Base-by-base conservation (phyloP, 495 filamentous ascomycete genomes). In the Pyrenula massariospora region DNA sequence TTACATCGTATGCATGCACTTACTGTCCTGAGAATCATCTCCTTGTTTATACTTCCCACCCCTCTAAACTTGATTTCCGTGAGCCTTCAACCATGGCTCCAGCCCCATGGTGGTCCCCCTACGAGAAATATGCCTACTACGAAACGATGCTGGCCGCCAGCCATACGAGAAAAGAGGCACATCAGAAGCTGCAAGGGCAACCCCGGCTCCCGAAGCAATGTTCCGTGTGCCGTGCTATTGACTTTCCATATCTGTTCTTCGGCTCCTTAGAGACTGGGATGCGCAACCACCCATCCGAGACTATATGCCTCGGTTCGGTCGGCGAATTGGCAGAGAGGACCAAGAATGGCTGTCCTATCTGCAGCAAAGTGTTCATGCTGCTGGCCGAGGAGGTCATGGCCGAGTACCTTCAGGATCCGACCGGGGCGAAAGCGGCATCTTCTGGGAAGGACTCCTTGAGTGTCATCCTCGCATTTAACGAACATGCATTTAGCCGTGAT, bases 191-290 rank as follows among this genome's bases (percentile, higher is more conserved):
- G 31, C 5, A 42, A 15, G 31, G 8, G 15, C 31, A 42, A 15
- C 5, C 8, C 15, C 31, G 15, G 31, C 8, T 8, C 15, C 31
- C 15, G 15, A 8, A 5, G 5, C 31, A 8, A 8, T 42, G 31
- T 15, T 5, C 31, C 31, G 31, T 42, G 5, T 42, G 31, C 31
- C 31, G 31, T 15, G 31, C 31, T 42, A 42, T 42, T 8, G 31
- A 42, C 31, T 42, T 42, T 15, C 15, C 25, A 50, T 66, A 70
- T 61, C 67, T 69, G 61, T 70, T 71, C 62, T 70, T 23, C 12
- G 54, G 52, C 25, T n/a, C 23, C 2, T 50, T n/a, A 48, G 52
- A 20, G 52, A 55, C 22, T 11, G 57, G 25, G 12, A 59, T 47
- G 52, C n/a, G 52, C 22, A 50, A 51, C 23, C 11, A 52, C 22